Evolutionary conservation across 192 early-diverging fungal species (phyloP), one percentile per base, ranked within the genome.

Genomic region (Jimgerdemannia flammicorona): DNA sequence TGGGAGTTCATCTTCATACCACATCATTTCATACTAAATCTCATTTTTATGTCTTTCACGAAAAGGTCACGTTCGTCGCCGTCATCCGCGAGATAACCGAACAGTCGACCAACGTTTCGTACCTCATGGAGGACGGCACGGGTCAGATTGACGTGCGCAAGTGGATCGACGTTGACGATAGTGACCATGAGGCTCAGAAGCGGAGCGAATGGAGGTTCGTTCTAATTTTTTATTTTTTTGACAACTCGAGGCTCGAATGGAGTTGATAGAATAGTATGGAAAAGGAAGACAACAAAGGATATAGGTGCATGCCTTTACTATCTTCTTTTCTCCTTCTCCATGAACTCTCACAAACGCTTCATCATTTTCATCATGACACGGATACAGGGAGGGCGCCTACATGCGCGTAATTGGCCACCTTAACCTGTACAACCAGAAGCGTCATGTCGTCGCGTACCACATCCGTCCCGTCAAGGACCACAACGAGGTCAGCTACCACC

Each of bases 401-500:
- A 92, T 93, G 11, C 88, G 93, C 42, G 85, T 95, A 3, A 79
- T 90, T 70, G 96, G 94, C 49, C 82, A 91, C 65, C 76, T 94
- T 42, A 88, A 88, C 70, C 79, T 80, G 66, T 92, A 91, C 77
- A 84, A 93, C 70, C 76, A 84, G 63, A 86, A 87, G 70, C 79
- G 84, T 10, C 81, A 74, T 40, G 70, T 95, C 44, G 79, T 81
- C 18, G 85, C 87, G 3, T 84, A 84, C 74, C 72, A 85, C 54
- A 86, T 96, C 44, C 84, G 89, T 2, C 87, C 87, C 39, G 85
- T 97, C 14, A 81, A 79, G 4, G 86, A 90, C 69, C 83, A 88
- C 66, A 92, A 97, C 83, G 93, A 95, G 77, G 83, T 96, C 59
- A 87, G 92, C 0, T 93, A 89, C 74, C 96, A 96, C 75, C 86